Conservation (phyloP, 768 basidiomycete genomes). For the Suillus weaverae region DNA sequence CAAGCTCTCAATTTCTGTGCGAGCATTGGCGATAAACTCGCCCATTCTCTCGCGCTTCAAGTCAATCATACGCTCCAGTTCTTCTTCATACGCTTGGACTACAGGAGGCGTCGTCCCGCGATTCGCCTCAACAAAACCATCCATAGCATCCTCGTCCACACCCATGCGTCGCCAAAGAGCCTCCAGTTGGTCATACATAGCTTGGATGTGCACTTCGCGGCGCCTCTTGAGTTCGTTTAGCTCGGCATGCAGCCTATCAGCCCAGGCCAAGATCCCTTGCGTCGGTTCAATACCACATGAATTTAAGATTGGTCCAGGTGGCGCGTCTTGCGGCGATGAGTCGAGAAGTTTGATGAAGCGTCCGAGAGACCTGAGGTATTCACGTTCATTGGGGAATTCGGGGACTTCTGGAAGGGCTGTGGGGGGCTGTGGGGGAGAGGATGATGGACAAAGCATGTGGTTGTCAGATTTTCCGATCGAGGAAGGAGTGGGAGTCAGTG, state of each 20-base stretch:
- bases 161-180: constrained; percentile 88
- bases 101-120: constrained; percentile 79
- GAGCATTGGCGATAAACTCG: constrained; percentile 77
- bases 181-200: constrained; percentile 92
- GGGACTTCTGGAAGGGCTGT: constrained; percentile 11
- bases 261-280: constrained; percentile 71
- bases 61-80: constrained; percentile 87
- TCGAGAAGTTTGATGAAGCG: constrained; percentile 65
- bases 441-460: constrained; percentile 37
- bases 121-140: constrained; percentile 85
- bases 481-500: constrained; percentile 49
- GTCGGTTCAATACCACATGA: constrained; percentile 71
- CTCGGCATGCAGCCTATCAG: constrained; percentile 51
- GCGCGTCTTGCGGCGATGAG: constrained; percentile 25
- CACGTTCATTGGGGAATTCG: constrained; percentile 34
- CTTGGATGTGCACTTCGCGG: constrained; percentile 84
- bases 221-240: constrained; percentile 73
- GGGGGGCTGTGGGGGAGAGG: constrained; percentile 13
- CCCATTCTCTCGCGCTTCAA: constrained; percentile 87
- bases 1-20: constrained; percentile 74
- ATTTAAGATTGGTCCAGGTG: constrained; percentile 23
- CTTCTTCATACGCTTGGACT: constrained; percentile 82
- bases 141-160: constrained; percentile 76
- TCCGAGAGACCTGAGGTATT: constrained; percentile 60
- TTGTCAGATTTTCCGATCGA: constrained; percentile 38